Evolutionary conservation across 108 stramenopile genomes (phyloP).

Genomic region (Mediolabrus comicus): DNA sequence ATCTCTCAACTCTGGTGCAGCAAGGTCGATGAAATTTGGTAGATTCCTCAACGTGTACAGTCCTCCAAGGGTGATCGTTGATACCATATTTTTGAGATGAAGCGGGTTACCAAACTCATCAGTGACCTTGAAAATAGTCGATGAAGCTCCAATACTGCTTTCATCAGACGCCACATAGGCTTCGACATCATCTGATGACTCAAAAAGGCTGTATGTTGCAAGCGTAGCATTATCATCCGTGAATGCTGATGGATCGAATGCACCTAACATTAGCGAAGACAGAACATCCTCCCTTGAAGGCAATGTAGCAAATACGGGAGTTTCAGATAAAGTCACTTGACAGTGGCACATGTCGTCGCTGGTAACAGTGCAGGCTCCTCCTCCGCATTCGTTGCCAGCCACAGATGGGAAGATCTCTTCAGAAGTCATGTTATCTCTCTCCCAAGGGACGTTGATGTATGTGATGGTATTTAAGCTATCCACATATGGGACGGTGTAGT

Average conservation of each 20-base stretch:
- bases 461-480: conserved; percentile 22
- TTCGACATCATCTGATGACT: conserved; percentile 21
- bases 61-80: conserved; percentile 17
- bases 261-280: conserved; percentile 40
- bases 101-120: conserved; percentile 31
- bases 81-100: conserved; percentile 26
- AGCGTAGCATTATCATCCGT: conserved; percentile 1
- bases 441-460: conserved; percentile 34
- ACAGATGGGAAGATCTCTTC: conserved; percentile 26
- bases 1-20: conserved; percentile 38
- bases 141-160: conserved; percentile 17
- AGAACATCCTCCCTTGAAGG: conserved; percentile 44
- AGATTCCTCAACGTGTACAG: conserved; percentile 34
- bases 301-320: conserved; percentile 17
- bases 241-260: conserved; percentile 34
- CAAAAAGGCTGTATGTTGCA: conserved; percentile 20
- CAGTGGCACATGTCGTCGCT: conserved; percentile 28
- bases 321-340: conserved; percentile 16
- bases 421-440: conserved; percentile 17
- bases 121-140: conserved; percentile 35
- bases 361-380: conserved; percentile 20
- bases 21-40: conserved; percentile 22
- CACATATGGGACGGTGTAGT: conserved; percentile 28
- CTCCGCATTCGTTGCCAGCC: conserved; percentile 40
- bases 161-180: conserved; percentile 17